phyloP scores from a whole-genome alignment of 2,329 filamentous ascomycete genomes.

The Metarhizium guizhouense region DNA sequence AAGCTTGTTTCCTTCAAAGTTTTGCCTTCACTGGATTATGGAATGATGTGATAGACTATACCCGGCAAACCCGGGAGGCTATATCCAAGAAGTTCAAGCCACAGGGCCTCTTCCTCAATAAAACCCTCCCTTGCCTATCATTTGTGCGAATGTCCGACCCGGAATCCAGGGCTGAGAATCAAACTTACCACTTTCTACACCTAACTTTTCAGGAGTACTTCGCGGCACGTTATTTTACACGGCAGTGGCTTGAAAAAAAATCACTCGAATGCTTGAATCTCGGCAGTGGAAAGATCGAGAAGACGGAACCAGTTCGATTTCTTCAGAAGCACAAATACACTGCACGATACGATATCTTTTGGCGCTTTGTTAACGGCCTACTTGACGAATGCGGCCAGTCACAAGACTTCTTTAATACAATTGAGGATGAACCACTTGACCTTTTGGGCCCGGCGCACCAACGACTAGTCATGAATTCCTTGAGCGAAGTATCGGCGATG shows the following conservation, averaged over 20 bases:
- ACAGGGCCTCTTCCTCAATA: background rate
- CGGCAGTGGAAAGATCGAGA: background rate
- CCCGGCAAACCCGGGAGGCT: no score
- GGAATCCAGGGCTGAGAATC: background rate
- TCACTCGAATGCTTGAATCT: no score
- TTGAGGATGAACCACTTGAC: no score
- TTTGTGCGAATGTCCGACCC: conserved; percentile 15
- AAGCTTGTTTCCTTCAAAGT: no score
- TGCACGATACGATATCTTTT: conserved; percentile 28
- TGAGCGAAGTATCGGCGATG: no score
- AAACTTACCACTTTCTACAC: conserved; percentile 31
- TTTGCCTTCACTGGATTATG: no score
- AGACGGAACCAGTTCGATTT: conserved; percentile 16
- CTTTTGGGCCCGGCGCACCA: no score
- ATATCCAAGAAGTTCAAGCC: no score
- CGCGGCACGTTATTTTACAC: conserved; percentile 29
- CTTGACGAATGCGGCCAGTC: no score
- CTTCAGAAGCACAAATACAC: conserved; percentile 28
- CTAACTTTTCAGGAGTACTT: conserved; percentile 34
- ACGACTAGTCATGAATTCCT: no score
- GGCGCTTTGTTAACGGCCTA: conserved; percentile 32
- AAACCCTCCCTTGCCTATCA: conserved; percentile 27
- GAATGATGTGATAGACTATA: no score
- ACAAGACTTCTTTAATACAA: no score
- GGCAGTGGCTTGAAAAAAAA: conserved; percentile 16